Evolutionary conservation across 2,329 filamentous ascomycete species (phyloP).

Genomic region (Ilyonectria destructans): DNA sequence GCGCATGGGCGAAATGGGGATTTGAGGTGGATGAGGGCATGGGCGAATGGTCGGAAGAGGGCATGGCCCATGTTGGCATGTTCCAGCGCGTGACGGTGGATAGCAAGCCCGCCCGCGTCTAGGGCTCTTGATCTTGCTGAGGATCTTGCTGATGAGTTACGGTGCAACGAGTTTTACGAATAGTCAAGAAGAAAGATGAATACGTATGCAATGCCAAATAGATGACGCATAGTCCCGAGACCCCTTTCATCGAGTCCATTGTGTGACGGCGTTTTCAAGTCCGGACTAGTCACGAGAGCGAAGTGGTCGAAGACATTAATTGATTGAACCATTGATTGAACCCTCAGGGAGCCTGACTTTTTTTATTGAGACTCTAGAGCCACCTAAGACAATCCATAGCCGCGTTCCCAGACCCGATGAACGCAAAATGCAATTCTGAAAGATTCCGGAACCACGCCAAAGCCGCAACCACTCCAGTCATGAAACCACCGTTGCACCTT

Average conservation of each 20-base stretch:
- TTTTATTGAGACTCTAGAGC: conserved; percentile 62
- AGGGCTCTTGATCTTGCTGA: conserved; percentile 23
- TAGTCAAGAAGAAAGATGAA: background rate
- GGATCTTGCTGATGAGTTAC: conserved; percentile 11
- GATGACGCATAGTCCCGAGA: background rate
- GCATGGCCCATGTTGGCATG: conserved; percentile 90
- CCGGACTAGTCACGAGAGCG: conserved; percentile 17
- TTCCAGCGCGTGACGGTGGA: conserved; percentile 67
- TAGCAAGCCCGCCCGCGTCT: conserved; percentile 48
- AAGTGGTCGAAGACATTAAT: conserved; percentile 40
- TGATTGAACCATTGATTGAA: conserved; percentile 59
- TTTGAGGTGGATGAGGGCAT: conserved; percentile 82
- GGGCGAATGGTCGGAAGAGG: conserved; percentile 87
- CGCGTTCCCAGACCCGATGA: conserved; percentile 63
- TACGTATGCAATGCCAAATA: background rate
- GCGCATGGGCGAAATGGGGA: conserved; percentile 79
- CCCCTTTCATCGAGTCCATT: background rate
- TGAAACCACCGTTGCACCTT: conserved; percentile 60
- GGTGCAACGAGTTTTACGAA: conserved; percentile 16
- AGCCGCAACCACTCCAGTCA: conserved; percentile 58
- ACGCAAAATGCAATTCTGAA: conserved; percentile 66
- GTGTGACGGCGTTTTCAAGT: background rate
- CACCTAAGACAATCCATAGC: conserved; percentile 61
- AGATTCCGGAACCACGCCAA: conserved; percentile 64
- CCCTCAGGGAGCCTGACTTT: conserved; percentile 60